Conservation (phyloP, 2,329 filamentous ascomycete species). For the Pochonia chlamydosporia region DNA sequence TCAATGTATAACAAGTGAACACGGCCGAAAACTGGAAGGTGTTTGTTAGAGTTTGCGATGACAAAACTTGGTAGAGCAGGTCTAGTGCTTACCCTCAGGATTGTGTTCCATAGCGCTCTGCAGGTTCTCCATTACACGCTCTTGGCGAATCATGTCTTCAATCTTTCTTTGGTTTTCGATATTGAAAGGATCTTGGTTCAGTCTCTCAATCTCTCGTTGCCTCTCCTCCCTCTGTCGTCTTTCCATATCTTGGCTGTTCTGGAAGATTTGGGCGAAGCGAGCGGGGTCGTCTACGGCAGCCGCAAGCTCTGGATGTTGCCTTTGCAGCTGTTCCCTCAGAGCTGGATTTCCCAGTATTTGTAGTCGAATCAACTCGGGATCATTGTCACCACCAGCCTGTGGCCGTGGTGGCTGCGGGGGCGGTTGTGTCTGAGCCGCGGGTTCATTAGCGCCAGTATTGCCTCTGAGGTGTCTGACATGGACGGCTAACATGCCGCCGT, state of each 20-base stretch:
- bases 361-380: slow-evolving; percentile 77
- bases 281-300: slow-evolving; percentile 68
- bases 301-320: slow-evolving; percentile 71
- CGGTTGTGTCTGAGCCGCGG: slow-evolving; percentile 19
- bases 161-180: slow-evolving; percentile 86
- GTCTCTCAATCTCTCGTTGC: slow-evolving; percentile 72
- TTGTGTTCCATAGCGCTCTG: slow-evolving; percentile 97
- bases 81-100: slow-evolving; percentile 68
- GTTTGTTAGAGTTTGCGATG: background rate
- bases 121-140: slow-evolving; percentile 89
- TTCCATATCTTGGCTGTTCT: slow-evolving; percentile 63
- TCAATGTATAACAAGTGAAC: slow-evolving; percentile 97
- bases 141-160: slow-evolving; percentile 93
- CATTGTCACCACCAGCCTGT: slow-evolving; percentile 37
- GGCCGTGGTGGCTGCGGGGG: slow-evolving; percentile 25
- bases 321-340: slow-evolving; percentile 63
- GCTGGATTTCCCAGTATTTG: slow-evolving; percentile 75
- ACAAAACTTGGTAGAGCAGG: background rate
- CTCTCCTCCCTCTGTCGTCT: slow-evolving; percentile 69
- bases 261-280: slow-evolving; percentile 69
- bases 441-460: slow-evolving; percentile 23
- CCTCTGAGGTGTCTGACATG: slow-evolving; percentile 62
- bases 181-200: slow-evolving; percentile 95
- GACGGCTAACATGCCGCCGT: slow-evolving; percentile 89
- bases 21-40: slow-evolving; percentile 71